Base-by-base conservation (phyloP, 345 rosid genomes). In the Cardiospermum halicacabum region DNA sequence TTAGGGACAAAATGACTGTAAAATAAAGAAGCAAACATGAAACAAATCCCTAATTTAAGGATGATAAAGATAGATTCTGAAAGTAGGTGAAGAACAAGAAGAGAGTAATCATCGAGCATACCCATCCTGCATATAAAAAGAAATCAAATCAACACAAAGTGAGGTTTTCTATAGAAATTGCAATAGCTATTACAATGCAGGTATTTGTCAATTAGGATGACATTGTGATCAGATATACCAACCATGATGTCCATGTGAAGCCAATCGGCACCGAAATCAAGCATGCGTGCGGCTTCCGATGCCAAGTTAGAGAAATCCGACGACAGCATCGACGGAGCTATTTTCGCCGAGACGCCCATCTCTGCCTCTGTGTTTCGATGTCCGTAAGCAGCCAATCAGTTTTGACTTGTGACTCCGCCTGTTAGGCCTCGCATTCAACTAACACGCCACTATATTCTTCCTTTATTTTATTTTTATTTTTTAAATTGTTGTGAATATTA, bases 201-300 rank as follows among this genome's bases (percentile, higher is more conserved):
- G n/a, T n/a, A n/a, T n/a, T n/a, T n/a, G n/a, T n/a, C n/a, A n/a
- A n/a, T n/a, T n/a, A n/a, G n/a, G n/a, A n/a, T 31, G 32, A 28
- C 56, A 31, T 28, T 16, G 34, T 32, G 31, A 22, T 60, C n/a
- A n/a, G n/a, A 37, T 37, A 43, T 21, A 21, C 49, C 10, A 15
- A 89, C 98, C 98, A 92, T 87, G 69, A 92, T 85, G 81, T 92
- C 98, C 96, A 92, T 92, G 88, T 89, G 98, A 58, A 92, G 96
- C 98, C 98, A 89, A 69, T 90, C 91, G 69, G 97, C 97, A 21
- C 97, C 98, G 18, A 79, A 82, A 72, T 68, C 77, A 53, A 86
- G 75, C 87, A 93, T 88, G 53, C 97, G 84, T n/a, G 79, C 72
- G 7, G 98, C 97, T 72, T 93, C 97, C 13, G 94, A 77, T 0